Base-by-base conservation (phyloP, 805 yeast species). In the Lipomyces sp. region DNA sequence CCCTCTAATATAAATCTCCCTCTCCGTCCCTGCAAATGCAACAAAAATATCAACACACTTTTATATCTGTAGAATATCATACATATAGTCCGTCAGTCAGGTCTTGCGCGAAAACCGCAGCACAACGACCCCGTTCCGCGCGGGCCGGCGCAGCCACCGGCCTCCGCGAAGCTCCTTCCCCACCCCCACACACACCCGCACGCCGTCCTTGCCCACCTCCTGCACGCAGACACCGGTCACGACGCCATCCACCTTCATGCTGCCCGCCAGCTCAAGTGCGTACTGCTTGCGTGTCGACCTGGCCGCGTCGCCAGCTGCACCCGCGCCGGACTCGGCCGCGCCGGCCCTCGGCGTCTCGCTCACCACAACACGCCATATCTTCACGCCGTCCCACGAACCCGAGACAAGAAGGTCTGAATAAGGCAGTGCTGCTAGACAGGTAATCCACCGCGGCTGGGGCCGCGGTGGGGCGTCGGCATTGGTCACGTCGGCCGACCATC, bases 381-480 rank as follows among this genome's bases (percentile, higher is more conserved):
- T 80, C 47, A 93, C 67, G 24, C 98, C 97, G 63, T 81, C 78
- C 83, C 87, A 85, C 2, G 98, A 90, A 1, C 98, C 98, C 11
- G 88, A 80, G 39, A 91, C 72, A 63, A 93, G 87, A 4, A 87
- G 68, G 64, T 93, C 89, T 11, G 90, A 78, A 66, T 80, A 91
- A 16, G 98, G 96, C 21, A 91, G 72, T 0, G 95, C 87, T 61
- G 82, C 75, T 8, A 91, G 67, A 1, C 89, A 74, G 0, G 97
- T 88, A 60, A 93, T 84, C 85, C 91, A 82, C 61, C 83, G 84
- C 24, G 98, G 96, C 50, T 79, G 84, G 14, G 79, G 75, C 34
- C 75, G 76, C 13, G 95, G 90, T 32, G 60, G 63, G 7, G 24
- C 13, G 18, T 4, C 5, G 6, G 18, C 35, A 14, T 53, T 47